These are phyloP conservation scores for Aspergillus jensenii DNA, from an alignment of 2,329 filamentous ascomycete genomes.

Conservation along the genomic window DNA sequence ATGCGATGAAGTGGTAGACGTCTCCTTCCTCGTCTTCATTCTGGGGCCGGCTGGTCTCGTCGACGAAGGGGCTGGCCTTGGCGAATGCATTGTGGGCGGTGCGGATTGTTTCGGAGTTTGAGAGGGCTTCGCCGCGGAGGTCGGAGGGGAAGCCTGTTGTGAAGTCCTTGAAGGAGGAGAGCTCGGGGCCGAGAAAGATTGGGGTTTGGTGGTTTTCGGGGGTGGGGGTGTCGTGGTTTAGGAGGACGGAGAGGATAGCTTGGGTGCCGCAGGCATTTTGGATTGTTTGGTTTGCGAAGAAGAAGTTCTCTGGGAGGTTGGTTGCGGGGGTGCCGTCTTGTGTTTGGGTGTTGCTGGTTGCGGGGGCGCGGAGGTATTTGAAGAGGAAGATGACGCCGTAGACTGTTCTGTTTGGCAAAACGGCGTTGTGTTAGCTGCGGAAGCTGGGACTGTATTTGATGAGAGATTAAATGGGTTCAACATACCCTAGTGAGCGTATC, in stretches of 20 bases:
- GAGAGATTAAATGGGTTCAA: neutral
- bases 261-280: slow-evolving; percentile 98
- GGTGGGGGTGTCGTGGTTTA: slow-evolving; percentile 67
- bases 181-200: slow-evolving; percentile 69
- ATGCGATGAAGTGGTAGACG: slow-evolving; percentile 97
- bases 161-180: slow-evolving; percentile 83
- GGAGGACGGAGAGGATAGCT: slow-evolving; percentile 83
- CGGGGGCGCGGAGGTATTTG: slow-evolving; percentile 67
- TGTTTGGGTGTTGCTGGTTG: slow-evolving; percentile 57
- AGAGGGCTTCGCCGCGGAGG: slow-evolving; percentile 68
- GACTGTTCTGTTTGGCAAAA: slow-evolving; percentile 57
- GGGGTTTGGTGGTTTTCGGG: slow-evolving; percentile 18
- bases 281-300: slow-evolving; percentile 96
- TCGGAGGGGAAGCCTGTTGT: slow-evolving; percentile 79
- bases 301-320: slow-evolving; percentile 61
- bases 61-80: slow-evolving; percentile 82
- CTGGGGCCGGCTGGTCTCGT: slow-evolving; percentile 75
- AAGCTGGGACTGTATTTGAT: neutral
- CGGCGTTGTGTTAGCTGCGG: neutral
- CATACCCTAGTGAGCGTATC: slow-evolving; percentile 45
- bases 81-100: slow-evolving; percentile 90
- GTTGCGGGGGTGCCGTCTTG: slow-evolving; percentile 80
- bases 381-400: slow-evolving; percentile 99
- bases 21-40: slow-evolving; percentile 78
- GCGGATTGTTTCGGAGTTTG: slow-evolving; percentile 69